Base-by-base conservation (phyloP, 495 filamentous ascomycete genomes). In the Chaetomium cochliodes region DNA sequence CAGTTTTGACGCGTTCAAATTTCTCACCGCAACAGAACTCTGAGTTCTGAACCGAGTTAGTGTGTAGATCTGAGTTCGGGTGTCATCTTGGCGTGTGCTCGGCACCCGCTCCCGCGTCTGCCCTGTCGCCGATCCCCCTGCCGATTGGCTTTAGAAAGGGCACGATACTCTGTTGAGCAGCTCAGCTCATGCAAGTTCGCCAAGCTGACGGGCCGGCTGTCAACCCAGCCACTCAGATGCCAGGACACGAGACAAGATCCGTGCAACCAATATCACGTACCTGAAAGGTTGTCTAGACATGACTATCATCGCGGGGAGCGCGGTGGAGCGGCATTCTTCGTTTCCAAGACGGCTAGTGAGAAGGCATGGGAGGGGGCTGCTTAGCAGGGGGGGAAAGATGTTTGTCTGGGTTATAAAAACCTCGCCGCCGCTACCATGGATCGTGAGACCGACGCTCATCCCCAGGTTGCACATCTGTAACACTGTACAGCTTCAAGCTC, bases 111-210 rank as follows among this genome's bases (percentile, higher is more conserved):
- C 11, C 47, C 39, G 44, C 46, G 44, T 39, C 39, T 8, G 42
- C 30, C 30, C 28, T 23, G n/a, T 13, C 23, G 44, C 6, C 15
- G 46, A 51, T 60, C 46, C 20, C 23, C 39, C 13, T 23, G 28
- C 28, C 28, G 58, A 60, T 60, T 60, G 46, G 58, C 30, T 12
- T 39, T 2, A 2, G 18, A 22, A 18, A 11, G 0, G 20, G 28
- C 2, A 20, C 28, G 8, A 46, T 7, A 11, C 2, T 6, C 28
- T 18, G 46, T 22, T 47, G 25, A 8, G 58, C 28, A 41, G 47
- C 28, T 60, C 58, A 60, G 58, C 58, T 60, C 46, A 60, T 60
- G 58, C 58, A 60, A 20, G 47, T 9, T 39, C 46, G 30, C 46
- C 58, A 51, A 37, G 28, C 28, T 23, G 16, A 28, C 4, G 13